These are phyloP conservation scores for Neonectria ditissima DNA, from an alignment of 2,329 filamentous ascomycete genomes.

Conservation along the genomic window DNA sequence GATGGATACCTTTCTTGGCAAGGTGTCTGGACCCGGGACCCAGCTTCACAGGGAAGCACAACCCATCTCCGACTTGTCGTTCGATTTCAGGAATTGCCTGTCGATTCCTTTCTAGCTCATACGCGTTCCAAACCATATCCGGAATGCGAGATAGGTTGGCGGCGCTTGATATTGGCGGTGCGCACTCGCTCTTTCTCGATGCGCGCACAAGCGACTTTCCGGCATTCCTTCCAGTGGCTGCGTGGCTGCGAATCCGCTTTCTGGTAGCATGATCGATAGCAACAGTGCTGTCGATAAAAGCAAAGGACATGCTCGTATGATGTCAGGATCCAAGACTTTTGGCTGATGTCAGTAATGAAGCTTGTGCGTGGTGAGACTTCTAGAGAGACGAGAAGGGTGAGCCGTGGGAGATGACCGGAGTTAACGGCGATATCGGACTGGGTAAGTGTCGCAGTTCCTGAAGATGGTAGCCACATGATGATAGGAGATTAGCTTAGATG, in stretches of 20 bases:
- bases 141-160: slow-evolving; percentile 1
- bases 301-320: slow-evolving; percentile 16
- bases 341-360: too few species aligned
- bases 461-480: too few species aligned
- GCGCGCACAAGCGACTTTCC: slow-evolving; percentile 21
- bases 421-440: slow-evolving; percentile 12
- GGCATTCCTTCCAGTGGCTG: slow-evolving; percentile 28
- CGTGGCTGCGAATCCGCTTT: slow-evolving; percentile 27
- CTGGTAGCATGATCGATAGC: slow-evolving; percentile 19
- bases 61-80: slow-evolving; percentile 15
- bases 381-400: not conserved
- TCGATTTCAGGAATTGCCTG: not conserved
- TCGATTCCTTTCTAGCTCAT: not conserved
- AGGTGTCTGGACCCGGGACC: slow-evolving; percentile 6
- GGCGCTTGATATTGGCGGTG: slow-evolving; percentile 1
- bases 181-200: slow-evolving; percentile 15
- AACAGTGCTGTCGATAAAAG: slow-evolving; percentile 26
- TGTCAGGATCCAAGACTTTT: not conserved
- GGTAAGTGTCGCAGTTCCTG: too few species aligned
- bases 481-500: too few species aligned
- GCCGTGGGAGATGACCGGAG: slow-evolving; percentile 6
- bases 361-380: not conserved
- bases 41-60: slow-evolving; percentile 18
- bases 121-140: not conserved
- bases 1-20: slow-evolving; percentile 21